Conservation (phyloP, 1,284 basidiomycete genomes). For the Melampsora americana region DNA sequence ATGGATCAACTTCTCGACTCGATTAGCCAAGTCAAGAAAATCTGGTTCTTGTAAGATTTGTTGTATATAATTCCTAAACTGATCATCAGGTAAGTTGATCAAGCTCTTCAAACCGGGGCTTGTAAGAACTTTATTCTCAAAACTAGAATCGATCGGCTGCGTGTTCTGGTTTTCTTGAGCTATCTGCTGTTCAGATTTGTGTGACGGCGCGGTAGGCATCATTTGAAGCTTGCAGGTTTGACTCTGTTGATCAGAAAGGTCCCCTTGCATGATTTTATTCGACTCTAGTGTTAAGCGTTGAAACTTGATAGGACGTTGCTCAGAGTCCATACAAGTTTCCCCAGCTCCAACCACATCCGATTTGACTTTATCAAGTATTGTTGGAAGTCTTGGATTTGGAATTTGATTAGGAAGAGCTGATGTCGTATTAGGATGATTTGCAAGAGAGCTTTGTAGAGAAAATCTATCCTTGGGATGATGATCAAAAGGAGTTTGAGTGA, state of each 20-base stretch:
- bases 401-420: no score
- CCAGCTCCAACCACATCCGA: no score
- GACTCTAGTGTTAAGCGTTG: no score
- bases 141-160: not conserved
- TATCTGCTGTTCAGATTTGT: not conserved
- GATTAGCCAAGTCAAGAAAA: conserved; percentile 14
- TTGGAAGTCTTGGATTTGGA: no score
- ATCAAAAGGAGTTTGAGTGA: not conserved
- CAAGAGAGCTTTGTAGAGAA: no score
- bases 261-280: no score
- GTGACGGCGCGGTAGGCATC: not conserved
- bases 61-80: not conserved
- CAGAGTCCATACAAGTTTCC: no score
- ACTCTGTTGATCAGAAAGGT: not conserved
- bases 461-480: not conserved
- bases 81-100: conserved; percentile 21
- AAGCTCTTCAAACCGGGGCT: not conserved
- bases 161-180: not conserved
- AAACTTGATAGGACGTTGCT: no score
- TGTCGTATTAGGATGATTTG: no score
- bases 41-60: conserved; percentile 16
- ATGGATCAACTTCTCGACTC: not conserved
- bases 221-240: not conserved
- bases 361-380: no score
- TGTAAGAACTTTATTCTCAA: not conserved